These are phyloP conservation scores for Phytophthora niederhauseri DNA, from an alignment of 352 stramenopile species.

Conservation along the genomic window DNA sequence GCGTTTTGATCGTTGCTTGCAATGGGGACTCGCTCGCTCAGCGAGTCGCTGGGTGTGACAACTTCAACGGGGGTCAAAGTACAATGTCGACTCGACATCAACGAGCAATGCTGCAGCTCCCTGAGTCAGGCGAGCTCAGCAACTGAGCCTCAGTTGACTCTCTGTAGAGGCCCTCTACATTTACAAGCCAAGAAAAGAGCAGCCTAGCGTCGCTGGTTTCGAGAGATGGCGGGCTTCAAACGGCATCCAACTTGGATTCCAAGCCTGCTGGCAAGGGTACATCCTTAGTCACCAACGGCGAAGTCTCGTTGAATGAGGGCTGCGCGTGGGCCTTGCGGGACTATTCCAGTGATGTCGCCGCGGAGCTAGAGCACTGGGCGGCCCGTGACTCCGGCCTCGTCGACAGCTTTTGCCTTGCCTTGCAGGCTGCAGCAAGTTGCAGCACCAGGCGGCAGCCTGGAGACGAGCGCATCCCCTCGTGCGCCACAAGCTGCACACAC, in stretches of 20 bases:
- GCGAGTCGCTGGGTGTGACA: background rate
- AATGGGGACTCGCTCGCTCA: background rate
- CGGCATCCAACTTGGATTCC: too few species aligned
- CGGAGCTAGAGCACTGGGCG: background rate
- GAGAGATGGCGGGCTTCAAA: background rate
- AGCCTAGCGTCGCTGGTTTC: background rate
- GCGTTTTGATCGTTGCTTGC: background rate
- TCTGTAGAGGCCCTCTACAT: background rate
- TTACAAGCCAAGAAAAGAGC: background rate
- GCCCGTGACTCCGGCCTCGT: constrained; percentile 2
- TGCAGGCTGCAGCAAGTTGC: too few species aligned
- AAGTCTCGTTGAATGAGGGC: background rate
- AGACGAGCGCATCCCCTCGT: constrained; percentile 1
- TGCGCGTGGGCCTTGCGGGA: background rate
- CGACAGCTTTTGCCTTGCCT: background rate
- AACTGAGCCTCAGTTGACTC: background rate
- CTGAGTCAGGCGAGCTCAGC: background rate
- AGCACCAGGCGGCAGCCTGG: background rate
- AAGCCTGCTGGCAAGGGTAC: background rate
- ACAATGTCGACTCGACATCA: background rate
- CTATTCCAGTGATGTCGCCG: constrained; percentile 10
- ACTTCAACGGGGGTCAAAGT: background rate
- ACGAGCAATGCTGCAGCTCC: background rate
- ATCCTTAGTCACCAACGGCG: constrained; percentile 10
- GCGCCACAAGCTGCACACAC: constrained; percentile 23